Conservation (phyloP, 116 monocot species). For the Posidonia oceanica region DNA sequence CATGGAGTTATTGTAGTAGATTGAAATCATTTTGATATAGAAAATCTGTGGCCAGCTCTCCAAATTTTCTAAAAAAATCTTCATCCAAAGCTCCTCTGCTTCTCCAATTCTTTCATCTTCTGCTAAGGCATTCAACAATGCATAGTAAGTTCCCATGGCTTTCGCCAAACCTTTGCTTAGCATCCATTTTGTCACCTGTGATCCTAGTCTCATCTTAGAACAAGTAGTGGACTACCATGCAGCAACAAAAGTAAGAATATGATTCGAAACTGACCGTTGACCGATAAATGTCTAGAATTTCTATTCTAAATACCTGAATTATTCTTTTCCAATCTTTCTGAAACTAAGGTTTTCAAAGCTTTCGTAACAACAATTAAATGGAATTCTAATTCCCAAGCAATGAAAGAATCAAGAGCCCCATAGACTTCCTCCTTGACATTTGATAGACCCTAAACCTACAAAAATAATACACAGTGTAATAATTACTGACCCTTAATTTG, state of each 20-base stretch:
- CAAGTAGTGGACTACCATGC: not conserved
- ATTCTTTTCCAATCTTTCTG: too few species aligned
- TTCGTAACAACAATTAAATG: too few species aligned
- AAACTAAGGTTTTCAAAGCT: too few species aligned
- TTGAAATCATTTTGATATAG: too few species aligned
- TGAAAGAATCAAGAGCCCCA: too few species aligned
- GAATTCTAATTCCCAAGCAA: too few species aligned
- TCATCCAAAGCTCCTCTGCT: too few species aligned
- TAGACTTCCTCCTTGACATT: conserved; percentile 99
- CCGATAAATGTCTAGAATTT: not conserved
- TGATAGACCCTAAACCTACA: conserved; percentile 73
- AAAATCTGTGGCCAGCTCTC: too few species aligned
- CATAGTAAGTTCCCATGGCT: conserved; percentile 84
- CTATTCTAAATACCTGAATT: conserved; percentile 93
- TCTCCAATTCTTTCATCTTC: conserved; percentile 89
- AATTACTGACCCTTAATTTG: too few species aligned
- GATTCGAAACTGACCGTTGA: not conserved
- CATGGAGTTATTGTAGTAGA: too few species aligned
- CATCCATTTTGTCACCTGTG: conserved; percentile 72
- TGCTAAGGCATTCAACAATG: conserved; percentile 78
- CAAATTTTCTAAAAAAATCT: too few species aligned
- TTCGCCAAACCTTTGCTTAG: conserved; percentile 94
- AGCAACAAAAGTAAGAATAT: not conserved
- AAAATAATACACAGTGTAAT: too few species aligned
- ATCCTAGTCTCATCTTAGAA: not conserved